Conservation (phyloP, 2,329 filamentous ascomycete species). For the Aspergillus sp. region DNA sequence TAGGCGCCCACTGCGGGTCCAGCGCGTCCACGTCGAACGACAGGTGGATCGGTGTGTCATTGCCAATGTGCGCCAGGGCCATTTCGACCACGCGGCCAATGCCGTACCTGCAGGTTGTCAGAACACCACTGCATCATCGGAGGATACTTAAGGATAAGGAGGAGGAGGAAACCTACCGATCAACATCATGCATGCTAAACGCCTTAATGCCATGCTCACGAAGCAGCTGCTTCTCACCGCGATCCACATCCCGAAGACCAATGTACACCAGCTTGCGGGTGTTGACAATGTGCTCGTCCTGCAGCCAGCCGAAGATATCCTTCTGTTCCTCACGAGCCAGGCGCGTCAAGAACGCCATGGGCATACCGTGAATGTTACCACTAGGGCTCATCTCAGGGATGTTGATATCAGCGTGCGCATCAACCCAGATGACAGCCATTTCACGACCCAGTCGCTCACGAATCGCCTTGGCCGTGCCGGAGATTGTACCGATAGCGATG, state of each 20-base stretch:
- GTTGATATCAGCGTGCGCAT: conserved; percentile 98
- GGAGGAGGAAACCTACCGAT: conserved; percentile 58
- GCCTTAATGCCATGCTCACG: conserved; percentile 88
- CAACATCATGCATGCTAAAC: conserved; percentile 98
- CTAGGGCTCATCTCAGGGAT: conserved; percentile 85
- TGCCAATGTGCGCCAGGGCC: conserved; percentile 94
- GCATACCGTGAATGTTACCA: conserved; percentile 98
- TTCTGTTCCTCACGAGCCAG: conserved; percentile 73
- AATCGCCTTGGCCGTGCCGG: conserved; percentile 81
- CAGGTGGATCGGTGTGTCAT: conserved; percentile 92
- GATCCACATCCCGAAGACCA: conserved; percentile 86
- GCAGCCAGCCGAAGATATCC: conserved; percentile 88
- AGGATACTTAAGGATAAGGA: neutral
- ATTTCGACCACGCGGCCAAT: conserved; percentile 97
- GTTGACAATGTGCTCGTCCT: conserved; percentile 61
- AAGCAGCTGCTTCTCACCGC: conserved; percentile 90
- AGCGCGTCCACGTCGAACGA: conserved; percentile 97
- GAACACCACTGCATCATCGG: neutral
- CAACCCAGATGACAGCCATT: conserved; percentile 96
- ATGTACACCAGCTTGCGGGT: conserved; percentile 94
- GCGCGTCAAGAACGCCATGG: conserved; percentile 86
- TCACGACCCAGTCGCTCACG: conserved; percentile 79
- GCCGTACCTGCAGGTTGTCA: conserved; percentile 63
- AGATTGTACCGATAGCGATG: conserved; percentile 91
- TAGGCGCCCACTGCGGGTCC: conserved; percentile 94